A percentile compares a stretch with the other conserved stretches of the same genome.
These are phyloP conservation scores for Marchantia paleacea DNA, from an alignment of 225 moss, liverwort and hornwort genomes.

Conservation along the genomic window DNA sequence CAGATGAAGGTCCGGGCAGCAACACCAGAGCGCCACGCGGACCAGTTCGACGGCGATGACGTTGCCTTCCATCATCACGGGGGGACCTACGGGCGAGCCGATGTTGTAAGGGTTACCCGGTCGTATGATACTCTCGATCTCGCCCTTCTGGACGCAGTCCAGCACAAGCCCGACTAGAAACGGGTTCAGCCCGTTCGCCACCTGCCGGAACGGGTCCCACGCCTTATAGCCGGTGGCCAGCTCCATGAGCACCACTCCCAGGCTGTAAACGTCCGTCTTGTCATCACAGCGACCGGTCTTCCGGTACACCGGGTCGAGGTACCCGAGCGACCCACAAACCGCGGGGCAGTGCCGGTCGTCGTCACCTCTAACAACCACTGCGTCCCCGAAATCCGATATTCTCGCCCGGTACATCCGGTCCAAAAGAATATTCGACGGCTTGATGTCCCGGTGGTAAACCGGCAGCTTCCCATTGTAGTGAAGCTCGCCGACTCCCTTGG, in stretches of 20 bases:
- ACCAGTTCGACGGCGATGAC: conserved; percentile 29
- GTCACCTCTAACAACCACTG: conserved; percentile 34
- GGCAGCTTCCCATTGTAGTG: conserved; percentile 39
- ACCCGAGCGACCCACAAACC: conserved; percentile 34
- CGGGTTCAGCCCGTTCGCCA: conserved; percentile 31
- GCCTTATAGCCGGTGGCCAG: conserved; percentile 41
- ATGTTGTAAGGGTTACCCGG: conserved; percentile 29
- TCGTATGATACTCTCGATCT: conserved; percentile 22
- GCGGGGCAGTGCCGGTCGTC: conserved; percentile 27
- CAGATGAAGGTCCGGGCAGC: conserved; percentile 26
- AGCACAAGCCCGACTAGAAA: conserved; percentile 36
- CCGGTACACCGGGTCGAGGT: conserved; percentile 36
- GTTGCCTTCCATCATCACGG: conserved; percentile 30
- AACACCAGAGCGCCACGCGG: conserved; percentile 35
- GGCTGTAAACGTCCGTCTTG: conserved; percentile 35
- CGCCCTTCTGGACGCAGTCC: conserved; percentile 27
- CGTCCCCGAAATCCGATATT: conserved; percentile 36
- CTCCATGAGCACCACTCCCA: conserved; percentile 42
- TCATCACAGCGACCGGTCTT: conserved; percentile 38
- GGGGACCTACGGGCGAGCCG: conserved; percentile 1
- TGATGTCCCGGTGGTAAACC: conserved; percentile 40
- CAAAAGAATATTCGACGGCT: conserved; percentile 34
- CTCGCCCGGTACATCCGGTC: conserved; percentile 31
- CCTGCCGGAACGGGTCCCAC: conserved; percentile 36
- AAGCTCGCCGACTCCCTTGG: conserved; percentile 37